Conservation (phyloP, 1,139 yeast genomes). For the Debaryomycetaceae sp. region DNA sequence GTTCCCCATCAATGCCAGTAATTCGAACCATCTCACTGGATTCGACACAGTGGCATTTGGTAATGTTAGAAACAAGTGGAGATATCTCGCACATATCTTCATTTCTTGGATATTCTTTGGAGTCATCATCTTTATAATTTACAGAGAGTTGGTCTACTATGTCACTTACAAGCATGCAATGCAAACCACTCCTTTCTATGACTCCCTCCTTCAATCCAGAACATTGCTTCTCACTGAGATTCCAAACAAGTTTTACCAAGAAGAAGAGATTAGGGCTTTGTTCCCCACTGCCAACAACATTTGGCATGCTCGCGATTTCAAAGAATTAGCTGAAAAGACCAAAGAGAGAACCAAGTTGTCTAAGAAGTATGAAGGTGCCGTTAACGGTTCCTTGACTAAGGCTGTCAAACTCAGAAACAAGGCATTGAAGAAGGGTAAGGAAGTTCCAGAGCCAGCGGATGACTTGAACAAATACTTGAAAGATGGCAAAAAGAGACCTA, state of each 20-base stretch:
- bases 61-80: constrained; percentile 56
- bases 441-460: constrained; percentile 53
- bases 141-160: constrained; percentile 69
- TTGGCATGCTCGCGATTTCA: constrained; percentile 63
- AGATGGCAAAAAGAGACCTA: constrained; percentile 65
- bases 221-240: constrained; percentile 66
- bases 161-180: constrained; percentile 63
- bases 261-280: constrained; percentile 47
- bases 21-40: constrained; percentile 57
- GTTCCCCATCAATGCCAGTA: constrained; percentile 84
- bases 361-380: constrained; percentile 54
- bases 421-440: constrained; percentile 54
- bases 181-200: constrained; percentile 69
- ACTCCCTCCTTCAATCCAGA: constrained; percentile 62
- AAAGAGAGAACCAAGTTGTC: constrained; percentile 55
- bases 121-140: constrained; percentile 54
- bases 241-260: constrained; percentile 46
- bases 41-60: constrained; percentile 60
- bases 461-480: constrained; percentile 54
- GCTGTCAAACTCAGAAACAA: constrained; percentile 54
- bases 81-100: constrained; percentile 71
- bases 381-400: constrained; percentile 52
- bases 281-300: constrained; percentile 62
- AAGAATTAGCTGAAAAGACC: constrained; percentile 48
- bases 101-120: constrained; percentile 69